Evolutionary conservation across 108 stramenopile genomes (phyloP), one percentile per base, ranked within the genome.

Genomic region (Stephanodiscus minutulus): DNA sequence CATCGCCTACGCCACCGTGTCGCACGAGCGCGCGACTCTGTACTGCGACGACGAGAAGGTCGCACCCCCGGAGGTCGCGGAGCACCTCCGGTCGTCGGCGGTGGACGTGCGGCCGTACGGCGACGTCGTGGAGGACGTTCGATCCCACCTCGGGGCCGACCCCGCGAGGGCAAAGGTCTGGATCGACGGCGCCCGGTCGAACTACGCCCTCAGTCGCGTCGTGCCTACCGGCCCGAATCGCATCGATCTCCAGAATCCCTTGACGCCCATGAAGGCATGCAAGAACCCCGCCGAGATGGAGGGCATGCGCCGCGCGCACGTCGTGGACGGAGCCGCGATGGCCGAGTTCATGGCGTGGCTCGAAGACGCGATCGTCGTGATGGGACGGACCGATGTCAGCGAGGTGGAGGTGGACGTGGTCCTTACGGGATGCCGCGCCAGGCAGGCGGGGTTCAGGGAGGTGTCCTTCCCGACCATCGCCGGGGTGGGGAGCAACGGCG

Each of bases 271-370:
- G 79, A 98, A 99, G 74, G 96, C 93, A 9, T 71, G 92, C 72
- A 98, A 98, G 80, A 98, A 98, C 58, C 60, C 83, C 12, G 78
- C 87, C 7, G 98, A 99, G 70, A 86, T 98, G 79, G 83, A 87
- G 72, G 97, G 99, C 10, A 92, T 99, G 88, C 86, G 94, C 18
- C 70, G 65, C 29, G 92, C 92, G 7, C 99, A 99, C 72, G 76
- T 92, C 39, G 92, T 96, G 11, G 99, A 99, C 75, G 99, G 97
- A 28, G 97, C 84, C 12, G 97, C 98, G 8, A 89, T 97, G 88
- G 95, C 96, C 10, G 70, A 90, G 22, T 96, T 96, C 78, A 89
- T 98, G 68, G 70, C 87, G 15, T 95, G 94, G 97, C 65, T 98
- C 27, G 95, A 96, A 72, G 43, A 88, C 27, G 61, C 69, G 9